phyloP scores from a whole-genome alignment of 441 rosid species.

The Pelargonium fulgidum region DNA sequence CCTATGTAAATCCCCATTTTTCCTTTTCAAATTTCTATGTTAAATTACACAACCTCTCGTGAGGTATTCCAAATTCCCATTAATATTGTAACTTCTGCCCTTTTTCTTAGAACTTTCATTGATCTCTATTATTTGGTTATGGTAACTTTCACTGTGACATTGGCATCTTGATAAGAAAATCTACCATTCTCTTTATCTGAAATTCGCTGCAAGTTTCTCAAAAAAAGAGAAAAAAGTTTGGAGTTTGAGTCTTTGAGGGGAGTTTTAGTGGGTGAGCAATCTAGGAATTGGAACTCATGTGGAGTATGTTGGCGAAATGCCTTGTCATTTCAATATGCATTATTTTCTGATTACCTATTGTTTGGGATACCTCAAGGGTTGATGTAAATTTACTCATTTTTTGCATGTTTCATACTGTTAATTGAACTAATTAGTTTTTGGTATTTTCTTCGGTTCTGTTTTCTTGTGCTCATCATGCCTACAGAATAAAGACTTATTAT shows the following conservation, averaged over 20 bases:
- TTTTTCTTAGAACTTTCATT: not conserved
- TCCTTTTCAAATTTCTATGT: not conserved
- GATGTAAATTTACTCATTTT: not conserved
- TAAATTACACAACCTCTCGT: not conserved
- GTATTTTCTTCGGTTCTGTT: not conserved
- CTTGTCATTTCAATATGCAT: constrained; percentile 1
- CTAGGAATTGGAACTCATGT: not conserved
- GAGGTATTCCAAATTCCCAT: not conserved
- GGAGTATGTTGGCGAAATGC: not conserved
- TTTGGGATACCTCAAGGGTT: not conserved
- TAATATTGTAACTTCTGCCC: not conserved
- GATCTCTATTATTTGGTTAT: not conserved
- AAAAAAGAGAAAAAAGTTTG: not conserved
- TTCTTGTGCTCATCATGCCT: constrained; percentile 4
- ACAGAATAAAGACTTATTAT: constrained; percentile 9
- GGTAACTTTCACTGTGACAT: not conserved
- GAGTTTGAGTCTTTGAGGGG: not conserved
- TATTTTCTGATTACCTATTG: not conserved
- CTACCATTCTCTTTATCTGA: not conserved
- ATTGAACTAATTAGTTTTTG: not conserved
- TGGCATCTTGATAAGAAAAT: not conserved
- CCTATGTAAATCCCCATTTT: not conserved
- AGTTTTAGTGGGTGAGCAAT: not conserved
- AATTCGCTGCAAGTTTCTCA: not conserved
- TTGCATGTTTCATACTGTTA: not conserved